A percentile compares a stretch with the other conserved stretches of the same genome.
Conservation (phyloP, 2,329 filamentous ascomycete genomes). For the Pestalotiopsis sp. region DNA sequence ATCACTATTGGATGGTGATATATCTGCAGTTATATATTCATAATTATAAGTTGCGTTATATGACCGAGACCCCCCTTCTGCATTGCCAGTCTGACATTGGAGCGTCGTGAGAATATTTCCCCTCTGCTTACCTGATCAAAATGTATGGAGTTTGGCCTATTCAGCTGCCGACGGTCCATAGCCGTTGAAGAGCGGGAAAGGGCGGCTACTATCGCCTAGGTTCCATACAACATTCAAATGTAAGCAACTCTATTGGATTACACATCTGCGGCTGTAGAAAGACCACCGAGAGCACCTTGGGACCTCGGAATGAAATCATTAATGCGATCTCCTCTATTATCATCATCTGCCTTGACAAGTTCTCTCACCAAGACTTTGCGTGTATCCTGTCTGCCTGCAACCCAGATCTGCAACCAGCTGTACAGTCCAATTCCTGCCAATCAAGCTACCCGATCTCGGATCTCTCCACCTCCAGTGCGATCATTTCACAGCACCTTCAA, state of each 20-base stretch:
- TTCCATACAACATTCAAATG: not conserved
- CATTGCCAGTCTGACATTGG: no score
- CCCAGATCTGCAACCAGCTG: not conserved
- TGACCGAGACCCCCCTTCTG: not conserved
- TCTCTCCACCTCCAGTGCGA: not conserved
- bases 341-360: not conserved
- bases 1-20: no score
- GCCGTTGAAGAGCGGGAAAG: not conserved
- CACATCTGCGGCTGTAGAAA: not conserved
- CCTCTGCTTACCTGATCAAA: not conserved
- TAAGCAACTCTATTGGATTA: not conserved
- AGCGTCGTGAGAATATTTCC: not conserved
- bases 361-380: not conserved
- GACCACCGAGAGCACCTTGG: not conserved
- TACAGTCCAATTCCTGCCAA: not conserved
- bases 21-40: no score
- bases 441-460: not conserved
- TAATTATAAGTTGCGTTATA: not conserved
- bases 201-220: not conserved
- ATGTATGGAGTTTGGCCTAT: not conserved
- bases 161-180: not conserved
- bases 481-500: conserved; percentile 1
- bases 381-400: not conserved
- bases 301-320: conserved; percentile 5
- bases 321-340: not conserved